Evolutionary conservation across 75 land plant genomes (phyloP).

Genomic region (Ceratopteris richardii): DNA sequence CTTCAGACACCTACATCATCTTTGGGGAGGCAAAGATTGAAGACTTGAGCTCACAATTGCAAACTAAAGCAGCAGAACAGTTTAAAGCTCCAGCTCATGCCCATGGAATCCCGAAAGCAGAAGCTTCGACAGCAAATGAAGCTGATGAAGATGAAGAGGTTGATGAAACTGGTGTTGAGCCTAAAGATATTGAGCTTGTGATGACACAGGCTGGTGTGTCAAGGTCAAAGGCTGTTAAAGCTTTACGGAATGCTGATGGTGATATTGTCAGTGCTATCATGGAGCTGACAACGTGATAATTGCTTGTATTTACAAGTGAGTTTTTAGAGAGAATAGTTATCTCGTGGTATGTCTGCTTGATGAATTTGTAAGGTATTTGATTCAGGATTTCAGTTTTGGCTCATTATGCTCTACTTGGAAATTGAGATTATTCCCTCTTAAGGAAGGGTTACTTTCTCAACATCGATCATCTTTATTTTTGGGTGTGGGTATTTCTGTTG

Average conservation of each 20-base stretch:
- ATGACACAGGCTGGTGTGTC: conserved; percentile 68
- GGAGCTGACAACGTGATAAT: conserved; percentile 67
- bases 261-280: conserved; percentile 74
- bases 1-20: conserved; percentile 52
- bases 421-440: no score
- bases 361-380: no score
- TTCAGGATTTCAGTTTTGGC: no score
- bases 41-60: conserved; percentile 64
- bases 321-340: no score
- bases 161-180: conserved; percentile 64
- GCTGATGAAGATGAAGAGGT: conserved; percentile 61
- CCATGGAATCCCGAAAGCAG: conserved; percentile 36
- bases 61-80: conserved; percentile 73
- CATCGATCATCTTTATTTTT: no score
- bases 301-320: no score
- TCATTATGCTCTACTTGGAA: no score
- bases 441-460: no score
- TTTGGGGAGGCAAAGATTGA: conserved; percentile 80
- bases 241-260: conserved; percentile 52
- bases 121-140: conserved; percentile 36
- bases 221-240: conserved; percentile 49
- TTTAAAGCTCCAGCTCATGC: conserved; percentile 57
- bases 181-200: conserved; percentile 62
- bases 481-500: no score
- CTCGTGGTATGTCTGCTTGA: no score